Evolutionary conservation across 2,329 filamentous ascomycete species (phyloP).

Genomic region (Triangularia setosa): DNA sequence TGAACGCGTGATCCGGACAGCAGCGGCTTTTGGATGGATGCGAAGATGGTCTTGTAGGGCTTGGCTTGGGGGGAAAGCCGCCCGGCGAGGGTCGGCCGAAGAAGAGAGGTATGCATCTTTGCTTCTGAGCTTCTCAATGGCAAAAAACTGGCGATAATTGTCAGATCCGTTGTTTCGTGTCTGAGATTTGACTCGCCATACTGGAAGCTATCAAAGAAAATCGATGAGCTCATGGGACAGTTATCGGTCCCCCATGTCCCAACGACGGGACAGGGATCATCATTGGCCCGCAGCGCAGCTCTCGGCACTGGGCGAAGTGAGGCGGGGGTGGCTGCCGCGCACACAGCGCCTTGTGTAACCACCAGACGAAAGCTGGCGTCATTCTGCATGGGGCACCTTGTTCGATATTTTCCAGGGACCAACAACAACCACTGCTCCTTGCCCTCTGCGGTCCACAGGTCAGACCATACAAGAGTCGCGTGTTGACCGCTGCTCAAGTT

Average conservation of each 20-base stretch:
- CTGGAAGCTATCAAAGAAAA: not conserved
- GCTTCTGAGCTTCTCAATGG: not conserved
- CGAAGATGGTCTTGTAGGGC: not conserved
- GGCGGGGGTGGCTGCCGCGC: not conserved
- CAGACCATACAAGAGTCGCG: not conserved
- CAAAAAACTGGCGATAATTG: not conserved
- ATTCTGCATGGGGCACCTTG: not conserved
- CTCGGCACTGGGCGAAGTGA: not conserved
- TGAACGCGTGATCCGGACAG: conserved; percentile 6
- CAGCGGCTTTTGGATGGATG: not conserved
- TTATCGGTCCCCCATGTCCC: not conserved
- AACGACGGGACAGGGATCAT: not conserved
- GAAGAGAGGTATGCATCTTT: conserved; percentile 4
- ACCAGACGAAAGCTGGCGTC: not conserved
- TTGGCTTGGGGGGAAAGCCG: conserved; percentile 1
- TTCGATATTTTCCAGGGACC: not conserved
- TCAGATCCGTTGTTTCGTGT: not conserved
- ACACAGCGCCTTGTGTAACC: not conserved
- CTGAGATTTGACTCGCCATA: not conserved
- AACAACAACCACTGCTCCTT: not conserved
- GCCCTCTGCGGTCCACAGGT: not conserved
- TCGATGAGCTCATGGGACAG: not conserved
- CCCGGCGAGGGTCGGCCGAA: not conserved
- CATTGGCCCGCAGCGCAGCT: not conserved
- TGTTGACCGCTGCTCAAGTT: not conserved